These are phyloP conservation scores for Dacryopinax spathularia DNA, from an alignment of 768 basidiomycete genomes.

Conservation along the genomic window DNA sequence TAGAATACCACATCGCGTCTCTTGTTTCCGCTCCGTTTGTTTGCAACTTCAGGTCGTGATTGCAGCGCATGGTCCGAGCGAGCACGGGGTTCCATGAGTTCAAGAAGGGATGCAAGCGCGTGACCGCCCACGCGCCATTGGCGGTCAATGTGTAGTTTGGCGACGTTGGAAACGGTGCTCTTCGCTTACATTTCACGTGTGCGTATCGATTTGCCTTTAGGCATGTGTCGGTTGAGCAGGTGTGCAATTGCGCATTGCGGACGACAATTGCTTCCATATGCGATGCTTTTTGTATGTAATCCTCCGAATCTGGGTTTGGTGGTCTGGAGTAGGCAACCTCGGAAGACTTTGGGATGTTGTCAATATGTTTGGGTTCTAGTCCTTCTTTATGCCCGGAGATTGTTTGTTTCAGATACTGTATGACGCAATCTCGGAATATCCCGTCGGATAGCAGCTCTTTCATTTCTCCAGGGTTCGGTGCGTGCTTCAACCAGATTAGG, in stretches of 20 bases:
- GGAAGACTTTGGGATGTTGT: not conserved
- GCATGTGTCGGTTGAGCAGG: conserved; percentile 21
- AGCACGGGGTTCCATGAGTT: conserved; percentile 21
- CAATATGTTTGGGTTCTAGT: not conserved
- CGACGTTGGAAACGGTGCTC: conserved; percentile 16
- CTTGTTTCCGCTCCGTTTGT: conserved; percentile 27
- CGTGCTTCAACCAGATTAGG: conserved; percentile 26
- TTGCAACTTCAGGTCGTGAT: conserved; percentile 32
- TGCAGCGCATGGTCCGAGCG: conserved; percentile 20
- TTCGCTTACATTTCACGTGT: conserved; percentile 23
- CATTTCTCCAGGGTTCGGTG: conserved; percentile 24
- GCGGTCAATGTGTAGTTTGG: conserved; percentile 9
- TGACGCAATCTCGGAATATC: conserved; percentile 15
- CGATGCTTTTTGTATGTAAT: conserved; percentile 15
- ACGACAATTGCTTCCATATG: conserved; percentile 18
- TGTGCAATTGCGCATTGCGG: conserved; percentile 24
- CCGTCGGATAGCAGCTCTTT: conserved; percentile 15
- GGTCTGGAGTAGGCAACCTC: conserved; percentile 26
- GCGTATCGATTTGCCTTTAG: conserved; percentile 11
- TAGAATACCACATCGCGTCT: conserved; percentile 26
- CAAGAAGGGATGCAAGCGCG: conserved; percentile 11
- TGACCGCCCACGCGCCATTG: conserved; percentile 13
- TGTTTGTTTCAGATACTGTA: not conserved
- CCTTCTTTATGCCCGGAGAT: not conserved
- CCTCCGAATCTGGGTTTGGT: conserved; percentile 18